Conservation (phyloP, 768 basidiomycete species). For the Neoboletus subvelutipes region DNA sequence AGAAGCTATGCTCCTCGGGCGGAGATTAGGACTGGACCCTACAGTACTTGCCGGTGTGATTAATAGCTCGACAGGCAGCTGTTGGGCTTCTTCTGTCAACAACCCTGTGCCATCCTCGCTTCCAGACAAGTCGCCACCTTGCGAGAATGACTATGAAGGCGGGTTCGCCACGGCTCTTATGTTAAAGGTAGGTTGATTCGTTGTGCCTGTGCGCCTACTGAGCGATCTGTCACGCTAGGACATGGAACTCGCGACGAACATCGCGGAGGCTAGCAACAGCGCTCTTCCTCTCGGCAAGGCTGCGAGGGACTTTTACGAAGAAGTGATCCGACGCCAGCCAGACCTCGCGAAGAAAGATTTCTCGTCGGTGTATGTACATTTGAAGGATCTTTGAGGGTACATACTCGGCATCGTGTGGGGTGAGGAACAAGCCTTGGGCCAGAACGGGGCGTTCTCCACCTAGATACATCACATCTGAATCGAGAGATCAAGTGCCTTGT, state of each 20-base stretch:
- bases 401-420: background rate
- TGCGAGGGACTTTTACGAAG: constrained; percentile 61
- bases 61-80: constrained; percentile 80
- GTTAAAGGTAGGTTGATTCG: constrained; percentile 59
- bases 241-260: constrained; percentile 74
- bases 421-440: too few species aligned
- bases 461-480: constrained; percentile 3
- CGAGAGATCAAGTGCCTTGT: background rate
- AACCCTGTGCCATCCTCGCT: constrained; percentile 82
- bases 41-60: constrained; percentile 77
- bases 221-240: constrained; percentile 50
- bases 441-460: background rate
- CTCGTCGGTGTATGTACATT: constrained; percentile 72
- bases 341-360: constrained; percentile 74
- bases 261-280: constrained; percentile 49
- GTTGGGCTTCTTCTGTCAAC: constrained; percentile 84
- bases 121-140: constrained; percentile 72
- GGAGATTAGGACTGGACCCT: constrained; percentile 77
- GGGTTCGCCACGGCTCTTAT: constrained; percentile 84
- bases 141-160: constrained; percentile 79
- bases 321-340: constrained; percentile 51
- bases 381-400: constrained; percentile 35
- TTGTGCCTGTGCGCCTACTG: background rate
- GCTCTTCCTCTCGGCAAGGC: constrained; percentile 66
- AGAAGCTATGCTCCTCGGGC: constrained; percentile 90